Evolutionary conservation across 257 asterid genomes (phyloP).

Genomic region (Petunia secreta): DNA sequence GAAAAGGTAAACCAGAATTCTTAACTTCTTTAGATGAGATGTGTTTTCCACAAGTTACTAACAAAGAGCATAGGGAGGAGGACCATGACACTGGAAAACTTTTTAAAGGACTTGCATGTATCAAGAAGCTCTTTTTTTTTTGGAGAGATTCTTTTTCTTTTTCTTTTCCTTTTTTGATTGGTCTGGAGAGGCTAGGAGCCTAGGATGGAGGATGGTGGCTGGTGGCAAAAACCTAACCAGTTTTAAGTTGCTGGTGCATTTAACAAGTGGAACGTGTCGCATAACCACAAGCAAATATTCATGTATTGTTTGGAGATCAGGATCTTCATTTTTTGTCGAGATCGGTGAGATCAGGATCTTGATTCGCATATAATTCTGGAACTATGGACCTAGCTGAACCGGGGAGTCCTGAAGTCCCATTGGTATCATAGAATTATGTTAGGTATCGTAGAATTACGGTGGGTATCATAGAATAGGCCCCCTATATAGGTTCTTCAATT

Average conservation of each 20-base stretch:
- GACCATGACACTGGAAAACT: not conserved
- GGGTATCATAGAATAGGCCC: not conserved
- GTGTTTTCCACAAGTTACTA: slow-evolving; percentile 12
- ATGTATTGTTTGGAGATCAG: not conserved
- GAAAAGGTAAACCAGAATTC: not conserved
- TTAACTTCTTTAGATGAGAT: slow-evolving; percentile 13
- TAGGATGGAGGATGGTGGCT: not conserved
- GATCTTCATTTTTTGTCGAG: too few species aligned
- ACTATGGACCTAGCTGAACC: slow-evolving; percentile 11
- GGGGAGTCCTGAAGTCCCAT: not conserved
- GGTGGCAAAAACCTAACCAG: not conserved
- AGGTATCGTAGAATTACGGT: not conserved
- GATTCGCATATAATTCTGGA: not conserved
- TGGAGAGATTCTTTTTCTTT: not conserved
- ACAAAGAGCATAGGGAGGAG: slow-evolving; percentile 22
- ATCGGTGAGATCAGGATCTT: not conserved
- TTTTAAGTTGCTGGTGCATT: not conserved
- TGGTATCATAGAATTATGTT: not conserved
- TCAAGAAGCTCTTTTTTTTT: not conserved
- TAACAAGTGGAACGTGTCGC: slow-evolving; percentile 7
- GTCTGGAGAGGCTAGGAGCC: not conserved
- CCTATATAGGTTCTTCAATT: not conserved
- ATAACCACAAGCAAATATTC: slow-evolving; percentile 14
- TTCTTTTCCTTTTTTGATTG: not conserved
- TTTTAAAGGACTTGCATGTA: slow-evolving; percentile 8